Evolutionary conservation across 2,329 filamentous ascomycete species (phyloP), one percentile per base, ranked within the genome.

Genomic region (Dactylellina haptotyla): DNA sequence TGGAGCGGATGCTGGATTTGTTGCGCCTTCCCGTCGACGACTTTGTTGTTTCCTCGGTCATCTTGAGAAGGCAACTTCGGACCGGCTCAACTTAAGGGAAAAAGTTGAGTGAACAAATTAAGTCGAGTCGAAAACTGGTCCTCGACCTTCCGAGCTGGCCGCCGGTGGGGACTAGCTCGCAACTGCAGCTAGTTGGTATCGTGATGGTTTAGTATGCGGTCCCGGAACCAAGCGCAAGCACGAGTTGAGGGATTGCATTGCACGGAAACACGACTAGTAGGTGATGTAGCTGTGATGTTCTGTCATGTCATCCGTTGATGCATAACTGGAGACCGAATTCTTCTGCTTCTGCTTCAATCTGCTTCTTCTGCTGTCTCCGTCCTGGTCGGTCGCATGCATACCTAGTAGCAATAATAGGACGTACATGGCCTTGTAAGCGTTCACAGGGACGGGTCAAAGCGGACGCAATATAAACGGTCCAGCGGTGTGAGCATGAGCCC

Each of bases 401-500:
- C 34, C 51, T 65, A 72, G 67, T 64, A 72, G 37, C 32, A 59
- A 58, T 72, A n/a, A n/a, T 72, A 48, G 53, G 53, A 63, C 39
- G 65, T 70, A 62, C 65, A 70, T 71, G 66, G 57, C 58, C 64
- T 71, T 71, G 66, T 54, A 72, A 72, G 59, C 46, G 59, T 72
- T 54, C 59, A 56, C 50, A 71, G 57, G 67, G 61, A 62, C 67
- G 67, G 67, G 67, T 72, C 67, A 72, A 72, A 72, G 67, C 67
- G 67, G 67, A 72, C 67, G 67, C 67, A 72, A 72, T 65, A 72
- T 72, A 72, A 72, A 72, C 67, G 59, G 67, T 58, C 57, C 66
- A 63, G 66, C 66, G 10, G 63, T 62, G 64, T 69, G 64, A 72
- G 59, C 58, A 57, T 64, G 66, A 71, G 58, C 66, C 66, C 66